Conservation (phyloP, 768 basidiomycete species). For the Clathrus columnatus region DNA sequence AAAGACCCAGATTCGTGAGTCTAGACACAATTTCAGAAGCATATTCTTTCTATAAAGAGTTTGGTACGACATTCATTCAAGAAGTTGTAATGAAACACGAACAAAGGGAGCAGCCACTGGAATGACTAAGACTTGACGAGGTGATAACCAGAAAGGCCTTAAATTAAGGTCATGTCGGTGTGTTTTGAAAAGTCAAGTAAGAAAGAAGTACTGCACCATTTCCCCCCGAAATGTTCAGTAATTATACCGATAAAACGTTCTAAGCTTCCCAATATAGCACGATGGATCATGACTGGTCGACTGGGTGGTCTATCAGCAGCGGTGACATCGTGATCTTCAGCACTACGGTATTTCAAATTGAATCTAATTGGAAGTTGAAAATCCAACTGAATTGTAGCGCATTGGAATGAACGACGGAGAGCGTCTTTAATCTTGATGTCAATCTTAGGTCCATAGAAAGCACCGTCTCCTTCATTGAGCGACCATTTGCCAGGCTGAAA, state of each 20-base stretch:
- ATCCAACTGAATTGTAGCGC: conserved; percentile 97
- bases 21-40: conserved; percentile 70
- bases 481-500: conserved; percentile 86
- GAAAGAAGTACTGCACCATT: conserved; percentile 58
- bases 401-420: conserved; percentile 88
- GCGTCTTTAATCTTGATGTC: conserved; percentile 96
- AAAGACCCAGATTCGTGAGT: conserved; percentile 64
- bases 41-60: conserved; percentile 67
- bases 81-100: conserved; percentile 24
- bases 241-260: conserved; percentile 96
- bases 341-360: conserved; percentile 83
- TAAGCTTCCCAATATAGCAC: conserved; percentile 87
- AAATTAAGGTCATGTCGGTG: conserved; percentile 7
- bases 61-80: neutral
- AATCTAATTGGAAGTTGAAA: conserved; percentile 97
- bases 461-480: conserved; percentile 92
- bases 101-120: conserved; percentile 89
- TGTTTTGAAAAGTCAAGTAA: neutral
- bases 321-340: conserved; percentile 63
- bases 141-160: conserved; percentile 98
- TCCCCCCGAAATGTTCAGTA: conserved; percentile 95
- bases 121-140: conserved; percentile 91
- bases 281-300: conserved; percentile 95
- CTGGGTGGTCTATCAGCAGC: conserved; percentile 43
- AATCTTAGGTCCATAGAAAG: conserved; percentile 99